Evolutionary conservation across 345 rosid genomes (phyloP).

Genomic region (Geranium brycei): DNA sequence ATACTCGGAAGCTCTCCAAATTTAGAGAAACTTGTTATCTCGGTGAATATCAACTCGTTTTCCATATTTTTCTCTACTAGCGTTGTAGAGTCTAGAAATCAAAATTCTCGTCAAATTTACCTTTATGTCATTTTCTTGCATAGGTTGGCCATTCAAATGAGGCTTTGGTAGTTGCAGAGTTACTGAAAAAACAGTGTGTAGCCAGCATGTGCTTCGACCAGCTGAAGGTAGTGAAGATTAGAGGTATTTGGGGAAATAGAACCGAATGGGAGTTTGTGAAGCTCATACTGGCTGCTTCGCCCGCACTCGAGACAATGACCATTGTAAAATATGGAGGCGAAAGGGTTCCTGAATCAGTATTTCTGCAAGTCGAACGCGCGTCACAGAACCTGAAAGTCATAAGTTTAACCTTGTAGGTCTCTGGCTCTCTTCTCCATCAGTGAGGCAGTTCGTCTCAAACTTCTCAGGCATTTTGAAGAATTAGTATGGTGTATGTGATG

Average conservation of each 20-base stretch:
- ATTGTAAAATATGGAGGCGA: constrained; percentile 10
- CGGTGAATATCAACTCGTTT: constrained; percentile 5
- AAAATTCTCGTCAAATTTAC: no score
- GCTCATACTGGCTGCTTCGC: constrained; percentile 16
- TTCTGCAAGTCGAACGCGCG: constrained; percentile 13
- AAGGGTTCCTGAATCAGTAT: constrained; percentile 11
- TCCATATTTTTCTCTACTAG: not conserved
- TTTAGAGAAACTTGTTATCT: constrained; percentile 14
- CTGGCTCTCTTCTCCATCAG: not conserved
- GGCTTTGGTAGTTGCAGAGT: constrained; percentile 2
- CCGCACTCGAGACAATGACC: constrained; percentile 15
- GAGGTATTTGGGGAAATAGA: constrained; percentile 13
- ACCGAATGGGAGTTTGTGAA: constrained; percentile 17
- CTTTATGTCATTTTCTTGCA: not conserved
- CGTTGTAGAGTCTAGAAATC: no score
- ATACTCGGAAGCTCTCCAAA: constrained; percentile 21
- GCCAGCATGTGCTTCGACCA: constrained; percentile 9
- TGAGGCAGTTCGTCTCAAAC: not conserved
- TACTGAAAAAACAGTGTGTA: constrained; percentile 6
- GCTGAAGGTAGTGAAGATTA: constrained; percentile 15
- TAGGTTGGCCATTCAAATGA: not conserved
- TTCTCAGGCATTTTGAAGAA: not conserved
- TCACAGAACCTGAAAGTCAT: constrained; percentile 11
- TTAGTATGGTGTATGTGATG: no score
- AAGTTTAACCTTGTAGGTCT: constrained; percentile 10